A percentile compares a stretch with the other conserved stretches of the same genome.
Evolutionary conservation across 345 rosid genomes (phyloP).

Genomic region (Hibiscus mutabilis): DNA sequence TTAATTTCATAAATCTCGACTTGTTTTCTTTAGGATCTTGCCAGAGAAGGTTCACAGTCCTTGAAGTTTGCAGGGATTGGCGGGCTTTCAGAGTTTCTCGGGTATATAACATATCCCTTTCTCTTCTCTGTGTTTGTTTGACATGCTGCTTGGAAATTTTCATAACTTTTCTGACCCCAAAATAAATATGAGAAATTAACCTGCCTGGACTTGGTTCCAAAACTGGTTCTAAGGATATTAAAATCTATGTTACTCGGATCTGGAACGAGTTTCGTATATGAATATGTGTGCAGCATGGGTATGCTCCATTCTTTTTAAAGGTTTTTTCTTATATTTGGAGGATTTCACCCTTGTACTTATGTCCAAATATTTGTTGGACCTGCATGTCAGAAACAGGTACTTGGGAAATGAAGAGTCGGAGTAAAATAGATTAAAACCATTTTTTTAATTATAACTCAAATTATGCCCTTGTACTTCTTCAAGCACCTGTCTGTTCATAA

Average conservation of each 20-base stretch:
- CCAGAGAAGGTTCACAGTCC: slow-evolving; percentile 69
- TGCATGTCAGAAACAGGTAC: neutral
- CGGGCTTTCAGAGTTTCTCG: slow-evolving; percentile 83
- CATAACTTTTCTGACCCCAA: neutral
- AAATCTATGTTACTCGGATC: neutral
- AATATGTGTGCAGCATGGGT: no score
- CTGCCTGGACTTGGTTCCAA: neutral
- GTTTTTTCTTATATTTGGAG: neutral
- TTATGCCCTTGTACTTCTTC: neutral
- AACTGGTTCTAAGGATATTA: neutral
- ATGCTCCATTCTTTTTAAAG: neutral
- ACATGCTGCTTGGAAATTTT: neutral
- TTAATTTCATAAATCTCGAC: slow-evolving; percentile 6
- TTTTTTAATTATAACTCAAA: neutral
- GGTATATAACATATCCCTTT: slow-evolving; percentile 31
- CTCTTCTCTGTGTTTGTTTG: neutral
- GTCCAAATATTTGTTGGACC: neutral
- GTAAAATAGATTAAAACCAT: neutral
- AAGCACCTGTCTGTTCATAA: no score
- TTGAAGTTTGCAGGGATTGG: slow-evolving; percentile 85
- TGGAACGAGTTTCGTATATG: neutral
- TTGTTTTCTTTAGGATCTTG: slow-evolving; percentile 56
- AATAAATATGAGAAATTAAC: neutral
- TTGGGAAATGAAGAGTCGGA: neutral
- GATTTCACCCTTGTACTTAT: neutral